phyloP scores from a whole-genome alignment of 805 yeast genomes.

The Kregervanrija fluxuum region DNA sequence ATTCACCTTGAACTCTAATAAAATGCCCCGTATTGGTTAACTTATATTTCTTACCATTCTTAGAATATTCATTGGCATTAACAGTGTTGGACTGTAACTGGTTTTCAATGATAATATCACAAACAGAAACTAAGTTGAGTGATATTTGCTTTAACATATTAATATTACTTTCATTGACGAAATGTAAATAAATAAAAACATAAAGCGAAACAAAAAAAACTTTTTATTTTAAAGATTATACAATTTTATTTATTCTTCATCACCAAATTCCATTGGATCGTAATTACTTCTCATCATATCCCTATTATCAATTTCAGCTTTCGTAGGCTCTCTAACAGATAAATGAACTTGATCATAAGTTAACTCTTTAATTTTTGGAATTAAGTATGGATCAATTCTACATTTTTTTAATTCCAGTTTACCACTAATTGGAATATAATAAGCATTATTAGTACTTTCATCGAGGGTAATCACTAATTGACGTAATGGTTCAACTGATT shows the following conservation, averaged over 20 bases:
- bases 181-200: not conserved
- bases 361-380: conserved; percentile 46
- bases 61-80: conserved; percentile 14
- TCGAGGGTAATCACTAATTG: conserved; percentile 67
- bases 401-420: conserved; percentile 79
- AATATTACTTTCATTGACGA: not conserved
- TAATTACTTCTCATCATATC: conserved; percentile 61
- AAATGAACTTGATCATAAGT: conserved; percentile 58
- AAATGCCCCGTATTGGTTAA: conserved; percentile 38
- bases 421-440: conserved; percentile 71
- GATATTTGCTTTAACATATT: conserved; percentile 21
- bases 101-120: conserved; percentile 20
- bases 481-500: conserved; percentile 38
- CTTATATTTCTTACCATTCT: conserved; percentile 42
- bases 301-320: conserved; percentile 58
- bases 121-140: conserved; percentile 19
- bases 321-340: conserved; percentile 64
- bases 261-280: conserved; percentile 76
- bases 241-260: conserved; percentile 44
- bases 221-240: conserved; percentile 19
- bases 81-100: conserved; percentile 25
- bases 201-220: not conserved
- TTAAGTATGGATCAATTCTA: conserved; percentile 57
- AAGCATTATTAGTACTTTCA: conserved; percentile 49
- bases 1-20: conserved; percentile 41